A percentile compares a stretch with the other conserved stretches of the same genome.
Evolutionary conservation across 2,329 filamentous ascomycete species (phyloP).

Genomic region (Beauveria bassiana): DNA sequence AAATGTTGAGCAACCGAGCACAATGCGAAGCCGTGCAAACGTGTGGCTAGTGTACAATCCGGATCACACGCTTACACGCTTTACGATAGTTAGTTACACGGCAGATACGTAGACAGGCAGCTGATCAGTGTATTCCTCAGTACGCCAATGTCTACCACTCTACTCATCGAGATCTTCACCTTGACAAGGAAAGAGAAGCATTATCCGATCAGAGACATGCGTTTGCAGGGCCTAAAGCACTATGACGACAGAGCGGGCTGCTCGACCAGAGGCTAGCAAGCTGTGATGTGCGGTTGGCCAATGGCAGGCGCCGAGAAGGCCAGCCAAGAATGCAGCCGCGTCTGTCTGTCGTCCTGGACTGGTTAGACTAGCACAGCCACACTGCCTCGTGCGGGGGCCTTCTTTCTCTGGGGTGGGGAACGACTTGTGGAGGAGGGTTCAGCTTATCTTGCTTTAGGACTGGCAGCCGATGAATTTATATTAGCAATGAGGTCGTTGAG

Average conservation of each 20-base stretch:
- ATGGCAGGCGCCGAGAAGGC: not conserved
- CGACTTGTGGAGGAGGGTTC: not conserved
- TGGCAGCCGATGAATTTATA: not conserved
- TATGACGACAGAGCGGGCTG: conserved; percentile 11
- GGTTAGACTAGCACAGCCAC: conserved; percentile 2
- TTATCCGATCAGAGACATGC: conserved; percentile 10
- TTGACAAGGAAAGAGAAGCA: not conserved
- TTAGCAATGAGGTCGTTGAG: too few relatives aligned
- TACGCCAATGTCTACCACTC: not conserved
- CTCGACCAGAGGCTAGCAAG: not conserved
- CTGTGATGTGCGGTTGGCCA: not conserved
- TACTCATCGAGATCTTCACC: not conserved
- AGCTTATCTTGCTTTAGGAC: not conserved
- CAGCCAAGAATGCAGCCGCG: not conserved
- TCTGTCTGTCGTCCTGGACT: not conserved
- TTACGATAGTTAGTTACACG: not conserved
- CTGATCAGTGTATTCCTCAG: not conserved
- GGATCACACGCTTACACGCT: not conserved
- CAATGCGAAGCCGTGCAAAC: not conserved
- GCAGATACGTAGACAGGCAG: not conserved
- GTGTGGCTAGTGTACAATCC: not conserved
- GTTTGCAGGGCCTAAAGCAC: conserved; percentile 5
- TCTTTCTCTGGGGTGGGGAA: not conserved
- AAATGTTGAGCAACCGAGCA: too few relatives aligned
- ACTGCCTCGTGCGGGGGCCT: not conserved